Evolutionary conservation across 345 rosid species (phyloP).

Genomic region (Eucalyptus paniculata): DNA sequence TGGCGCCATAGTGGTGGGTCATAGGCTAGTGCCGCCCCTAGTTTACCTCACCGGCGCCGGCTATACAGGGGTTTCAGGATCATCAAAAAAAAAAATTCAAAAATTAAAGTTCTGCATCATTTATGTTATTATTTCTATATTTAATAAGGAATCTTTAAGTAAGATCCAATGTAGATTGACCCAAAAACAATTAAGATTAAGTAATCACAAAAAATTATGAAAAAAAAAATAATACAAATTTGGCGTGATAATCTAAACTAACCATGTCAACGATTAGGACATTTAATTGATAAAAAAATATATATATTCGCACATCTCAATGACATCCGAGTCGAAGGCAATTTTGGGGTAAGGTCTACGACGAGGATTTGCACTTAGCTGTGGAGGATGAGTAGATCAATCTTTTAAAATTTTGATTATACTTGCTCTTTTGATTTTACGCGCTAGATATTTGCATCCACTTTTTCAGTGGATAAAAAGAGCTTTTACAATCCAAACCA

Average conservation of each 20-base stretch:
- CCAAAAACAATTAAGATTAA: background rate
- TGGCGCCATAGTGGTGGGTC: rapidly evolving
- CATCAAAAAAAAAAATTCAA: too few species aligned
- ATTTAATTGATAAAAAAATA: background rate
- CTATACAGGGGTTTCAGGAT: rapidly evolving
- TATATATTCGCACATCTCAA: background rate
- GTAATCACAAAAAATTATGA: background rate
- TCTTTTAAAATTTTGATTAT: background rate
- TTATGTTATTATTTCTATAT: too few species aligned
- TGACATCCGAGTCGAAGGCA: background rate
- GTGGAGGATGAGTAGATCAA: background rate
- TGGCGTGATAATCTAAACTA: background rate
- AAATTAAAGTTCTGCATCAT: too few species aligned
- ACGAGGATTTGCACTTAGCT: background rate
- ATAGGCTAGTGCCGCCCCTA: rapidly evolving
- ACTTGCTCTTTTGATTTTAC: background rate
- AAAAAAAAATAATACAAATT: background rate
- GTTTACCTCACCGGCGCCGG: rapidly evolving
- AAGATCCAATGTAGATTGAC: background rate
- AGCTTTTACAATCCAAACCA: background rate
- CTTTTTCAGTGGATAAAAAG: background rate
- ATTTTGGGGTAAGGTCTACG: background rate
- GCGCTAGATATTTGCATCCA: background rate
- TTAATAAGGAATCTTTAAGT: background rate
- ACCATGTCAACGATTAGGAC: background rate